These are phyloP conservation scores for Panicum hallii DNA, from an alignment of 202 grass and related monocot genomes.

Conservation along the genomic window DNA sequence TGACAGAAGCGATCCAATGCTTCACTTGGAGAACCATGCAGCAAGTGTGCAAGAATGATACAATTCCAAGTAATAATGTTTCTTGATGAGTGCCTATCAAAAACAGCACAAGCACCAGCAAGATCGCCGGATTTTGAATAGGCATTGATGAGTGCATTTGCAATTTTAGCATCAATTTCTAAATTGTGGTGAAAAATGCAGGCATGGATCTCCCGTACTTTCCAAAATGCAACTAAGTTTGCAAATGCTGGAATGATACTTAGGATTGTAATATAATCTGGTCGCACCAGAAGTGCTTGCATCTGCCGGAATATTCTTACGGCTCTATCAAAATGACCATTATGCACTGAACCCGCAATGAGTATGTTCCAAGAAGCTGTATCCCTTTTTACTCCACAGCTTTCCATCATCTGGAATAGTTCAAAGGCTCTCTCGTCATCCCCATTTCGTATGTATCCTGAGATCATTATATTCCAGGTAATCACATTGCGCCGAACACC, in stretches of 20 bases:
- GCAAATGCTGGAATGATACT: conserved; percentile 80
- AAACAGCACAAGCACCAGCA: conserved; percentile 65
- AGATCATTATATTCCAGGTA: conserved; percentile 93
- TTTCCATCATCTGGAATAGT: conserved; percentile 87
- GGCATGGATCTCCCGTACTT: conserved; percentile 82
- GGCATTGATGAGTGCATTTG: conserved; percentile 82
- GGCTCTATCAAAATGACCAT: conserved; percentile 74
- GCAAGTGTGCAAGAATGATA: conserved; percentile 70
- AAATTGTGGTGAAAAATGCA: conserved; percentile 67
- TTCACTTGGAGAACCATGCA: conserved; percentile 62
- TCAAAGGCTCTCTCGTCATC: conserved; percentile 88
- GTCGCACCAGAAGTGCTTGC: conserved; percentile 60
- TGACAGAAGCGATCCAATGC: conserved; percentile 54
- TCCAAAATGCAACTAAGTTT: conserved; percentile 67
- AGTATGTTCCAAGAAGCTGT: conserved; percentile 91
- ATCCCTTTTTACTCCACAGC: conserved; percentile 66
- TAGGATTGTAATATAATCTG: conserved; percentile 76
- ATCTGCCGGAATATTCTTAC: conserved; percentile 79
- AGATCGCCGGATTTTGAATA: conserved; percentile 89
- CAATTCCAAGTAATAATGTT: conserved; percentile 87
- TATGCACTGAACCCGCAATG: conserved; percentile 78
- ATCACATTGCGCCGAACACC: conserved; percentile 77
- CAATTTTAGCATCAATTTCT: conserved; percentile 59
- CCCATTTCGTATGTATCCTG: conserved; percentile 77
- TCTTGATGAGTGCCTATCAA: conserved; percentile 63